Base-by-base conservation (phyloP, 495 filamentous ascomycete genomes). In the Chaetomidium leptoderma region DNA sequence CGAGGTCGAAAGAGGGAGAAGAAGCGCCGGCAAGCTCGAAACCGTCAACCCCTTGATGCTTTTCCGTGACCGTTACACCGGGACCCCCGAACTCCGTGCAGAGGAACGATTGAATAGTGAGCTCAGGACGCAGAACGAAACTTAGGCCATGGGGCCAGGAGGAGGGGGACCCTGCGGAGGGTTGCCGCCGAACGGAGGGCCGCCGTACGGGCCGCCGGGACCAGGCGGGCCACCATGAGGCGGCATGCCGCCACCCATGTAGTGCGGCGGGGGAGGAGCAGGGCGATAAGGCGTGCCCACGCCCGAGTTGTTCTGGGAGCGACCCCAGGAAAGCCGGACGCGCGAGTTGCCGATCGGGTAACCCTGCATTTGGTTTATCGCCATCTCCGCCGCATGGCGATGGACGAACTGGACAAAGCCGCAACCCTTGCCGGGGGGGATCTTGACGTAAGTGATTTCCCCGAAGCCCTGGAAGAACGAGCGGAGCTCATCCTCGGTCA, bases 351-450 rank as follows among this genome's bases (percentile, higher is more conserved):
- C 93, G 65, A 99, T 99, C 37, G 93, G 93, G 74, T 98, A 99
- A 36, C 93, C 93, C 75, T 99, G 93, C 93, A 99, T 99, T 76
- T 99, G 93, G 78, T 99, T 99, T 81, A 99, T 99, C 54, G 93
- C 93, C 93, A 99, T 99, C 78, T 99, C 93, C 21, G 93, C 93
- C 17, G 93, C 93, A 74, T 99, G 93, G 59, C 93, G 91, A 74
- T 99, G 93, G 51, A 99, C 95, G 66, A 99, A 99, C 72, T 99
- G 93, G 46, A 99, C 93, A 69, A 99, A 99, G 47, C 93, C 93
- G 67, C 93, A 99, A 61, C 93, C 93, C 83, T 99, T 99, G 69
- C 93, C 93, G 32, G 95, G 93, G 42, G 93, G 93, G 61, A 99
- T 99, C 84, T 99, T 99, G 77, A 99, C 93, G 73, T 99, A 99